These are phyloP conservation scores for Mycena belliarum DNA, from an alignment of 768 basidiomycete genomes.

Conservation along the genomic window DNA sequence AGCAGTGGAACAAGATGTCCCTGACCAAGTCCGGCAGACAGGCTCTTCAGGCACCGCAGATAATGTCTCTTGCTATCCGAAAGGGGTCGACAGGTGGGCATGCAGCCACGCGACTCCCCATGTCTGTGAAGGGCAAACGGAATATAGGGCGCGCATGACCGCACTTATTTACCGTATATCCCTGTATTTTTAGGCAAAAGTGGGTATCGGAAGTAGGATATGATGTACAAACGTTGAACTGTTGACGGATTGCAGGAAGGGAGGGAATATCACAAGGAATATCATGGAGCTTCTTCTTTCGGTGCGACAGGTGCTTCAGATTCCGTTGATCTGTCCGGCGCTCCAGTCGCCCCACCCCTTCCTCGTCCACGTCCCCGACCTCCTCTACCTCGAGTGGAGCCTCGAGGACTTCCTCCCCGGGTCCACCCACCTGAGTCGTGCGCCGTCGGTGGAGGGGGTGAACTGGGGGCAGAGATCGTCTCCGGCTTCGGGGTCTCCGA, in stretches of 20 bases:
- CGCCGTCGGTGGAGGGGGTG: slow-evolving; percentile 14
- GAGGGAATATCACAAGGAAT: background rate
- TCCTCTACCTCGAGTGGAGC: slow-evolving; percentile 30
- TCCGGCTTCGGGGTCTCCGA: background rate
- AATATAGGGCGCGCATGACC: slow-evolving; percentile 9
- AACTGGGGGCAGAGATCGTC: slow-evolving; percentile 3
- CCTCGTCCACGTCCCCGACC: slow-evolving; percentile 39
- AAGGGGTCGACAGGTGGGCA: slow-evolving; percentile 10
- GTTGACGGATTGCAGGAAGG: background rate
- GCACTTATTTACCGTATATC: background rate
- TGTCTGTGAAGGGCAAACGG: slow-evolving; percentile 3
- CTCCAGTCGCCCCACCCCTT: slow-evolving; percentile 16
- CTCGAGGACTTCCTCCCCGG: slow-evolving; percentile 34
- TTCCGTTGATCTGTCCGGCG: slow-evolving; percentile 1
- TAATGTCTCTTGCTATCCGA: slow-evolving; percentile 3
- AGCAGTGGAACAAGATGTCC: slow-evolving; percentile 25
- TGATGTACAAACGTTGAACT: slow-evolving; percentile 9
- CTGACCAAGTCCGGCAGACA: slow-evolving; percentile 8
- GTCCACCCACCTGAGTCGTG: slow-evolving; percentile 27
- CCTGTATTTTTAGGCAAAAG: slow-evolving; percentile 2
- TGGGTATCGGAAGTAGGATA: slow-evolving; percentile 13
- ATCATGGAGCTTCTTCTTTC: slow-evolving; percentile 7
- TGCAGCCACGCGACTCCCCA: slow-evolving; percentile 9
- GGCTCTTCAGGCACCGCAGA: background rate
- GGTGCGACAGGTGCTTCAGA: background rate